Percentiles rank a stretch among this genome's conserved stretches.
phyloP scores from a whole-genome alignment of 805 yeast genomes.

The Saccharomycopsis fodiens region DNA sequence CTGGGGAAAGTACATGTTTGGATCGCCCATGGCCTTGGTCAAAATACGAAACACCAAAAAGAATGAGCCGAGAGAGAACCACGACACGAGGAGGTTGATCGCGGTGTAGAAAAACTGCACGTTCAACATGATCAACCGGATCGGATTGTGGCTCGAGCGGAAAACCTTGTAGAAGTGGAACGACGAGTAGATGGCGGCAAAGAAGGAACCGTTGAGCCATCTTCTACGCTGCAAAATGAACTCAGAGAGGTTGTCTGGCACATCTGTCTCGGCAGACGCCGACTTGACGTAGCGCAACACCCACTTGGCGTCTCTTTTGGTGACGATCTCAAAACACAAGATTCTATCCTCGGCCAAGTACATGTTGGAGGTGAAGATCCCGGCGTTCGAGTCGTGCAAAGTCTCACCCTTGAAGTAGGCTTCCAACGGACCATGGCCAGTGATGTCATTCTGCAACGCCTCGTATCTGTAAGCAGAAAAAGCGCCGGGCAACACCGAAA shows the following conservation, averaged over 20 bases:
- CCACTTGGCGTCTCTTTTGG: slow-evolving; percentile 70
- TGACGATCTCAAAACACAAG: slow-evolving; percentile 88
- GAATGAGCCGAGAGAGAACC: slow-evolving; percentile 90
- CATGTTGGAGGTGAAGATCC: slow-evolving; percentile 92
- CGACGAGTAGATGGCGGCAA: slow-evolving; percentile 85
- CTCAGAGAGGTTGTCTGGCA: slow-evolving; percentile 82
- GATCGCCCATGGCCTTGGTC: slow-evolving; percentile 61
- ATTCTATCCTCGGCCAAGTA: slow-evolving; percentile 96
- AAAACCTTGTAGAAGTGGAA: slow-evolving; percentile 72
- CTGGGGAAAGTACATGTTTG: slow-evolving; percentile 34
- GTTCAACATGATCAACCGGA: slow-evolving; percentile 62
- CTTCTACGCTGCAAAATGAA: slow-evolving; percentile 88
- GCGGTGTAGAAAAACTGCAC: slow-evolving; percentile 76
- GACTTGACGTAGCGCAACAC: slow-evolving; percentile 75
- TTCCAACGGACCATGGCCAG: slow-evolving; percentile 80
- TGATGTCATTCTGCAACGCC: slow-evolving; percentile 56
- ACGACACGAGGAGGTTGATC: slow-evolving; percentile 68
- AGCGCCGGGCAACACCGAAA: slow-evolving; percentile 93
- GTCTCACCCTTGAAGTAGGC: slow-evolving; percentile 92
- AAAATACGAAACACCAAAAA: slow-evolving; percentile 85
- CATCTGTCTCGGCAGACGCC: slow-evolving; percentile 93
- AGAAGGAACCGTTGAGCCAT: slow-evolving; percentile 95
- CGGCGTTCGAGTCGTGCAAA: slow-evolving; percentile 40
- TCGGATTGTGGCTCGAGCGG: slow-evolving; percentile 64
- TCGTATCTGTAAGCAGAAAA: slow-evolving; percentile 87